Evolutionary conservation across 192 early-diverging fungal species (phyloP), one percentile per base, ranked within the genome.

Genomic region (Coemansia biformis): DNA sequence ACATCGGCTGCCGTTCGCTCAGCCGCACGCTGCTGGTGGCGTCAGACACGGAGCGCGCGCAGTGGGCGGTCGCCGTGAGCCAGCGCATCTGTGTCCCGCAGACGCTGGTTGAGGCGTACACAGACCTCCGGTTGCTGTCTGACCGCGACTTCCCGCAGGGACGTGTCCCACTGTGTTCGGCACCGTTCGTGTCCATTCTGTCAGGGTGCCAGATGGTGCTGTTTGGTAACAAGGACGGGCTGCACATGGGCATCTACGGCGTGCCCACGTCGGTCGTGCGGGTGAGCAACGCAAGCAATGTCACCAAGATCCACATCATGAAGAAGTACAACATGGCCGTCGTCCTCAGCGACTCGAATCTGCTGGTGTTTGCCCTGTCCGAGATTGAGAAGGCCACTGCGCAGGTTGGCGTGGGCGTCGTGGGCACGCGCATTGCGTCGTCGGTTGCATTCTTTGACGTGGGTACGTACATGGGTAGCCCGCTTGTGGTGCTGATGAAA

Each of bases 51-150:
- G 69, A 73, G 35, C 69, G 69, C 31, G 50, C 43, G 10, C 32
- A 37, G 17, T 73, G 69, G 69, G 16, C 52, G 23, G 43, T 35
- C 0, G 54, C 63, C 10, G 45, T 73, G 12, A 29, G 41, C 28
- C 53, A 50, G 21, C 62, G 63, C 8, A 52, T 61, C 21, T 57
- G 69, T 29, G 48, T 54, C 13, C 62, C 69, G 33, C 69, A 73
- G 54, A 73, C 69, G 23, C 53, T 73, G 36, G 69, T 73, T 4
- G 69, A 73, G 42, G 69, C 69, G 6, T 60, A 73, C 42, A 73
- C 69, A 0, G 69, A 73, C 9, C 23, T 52, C 21, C 57, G 69
- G 5, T 3, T 73, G 38, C 49, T 75, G 10, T 75, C 71, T 0
- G 71, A 75, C 37, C 51, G 59, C 36, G 71, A 75, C 36, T 75